Conservation (phyloP, 1,139 yeast genomes). For the Candida tropicalis region DNA sequence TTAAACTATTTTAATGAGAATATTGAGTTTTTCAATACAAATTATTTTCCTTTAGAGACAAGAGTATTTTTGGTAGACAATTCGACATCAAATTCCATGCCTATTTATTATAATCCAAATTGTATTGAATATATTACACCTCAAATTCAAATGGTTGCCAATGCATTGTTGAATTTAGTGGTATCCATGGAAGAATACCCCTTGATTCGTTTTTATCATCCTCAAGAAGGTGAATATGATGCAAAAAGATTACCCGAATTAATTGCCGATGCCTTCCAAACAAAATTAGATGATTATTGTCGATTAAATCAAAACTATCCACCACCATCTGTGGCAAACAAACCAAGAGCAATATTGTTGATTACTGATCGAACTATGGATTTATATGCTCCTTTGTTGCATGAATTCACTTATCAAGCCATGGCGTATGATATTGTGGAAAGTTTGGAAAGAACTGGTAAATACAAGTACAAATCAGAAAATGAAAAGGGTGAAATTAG, state of each 20-base stretch:
- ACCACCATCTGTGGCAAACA: conserved; percentile 54
- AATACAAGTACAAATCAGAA: conserved; percentile 64
- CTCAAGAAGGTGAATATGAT: conserved; percentile 47
- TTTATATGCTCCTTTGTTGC: conserved; percentile 79
- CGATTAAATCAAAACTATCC: conserved; percentile 66
- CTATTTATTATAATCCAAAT: conserved; percentile 68
- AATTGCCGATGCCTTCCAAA: conserved; percentile 74
- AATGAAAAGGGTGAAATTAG: conserved; percentile 57
- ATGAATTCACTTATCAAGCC: conserved; percentile 93
- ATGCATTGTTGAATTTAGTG: conserved; percentile 68
- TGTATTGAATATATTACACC: conserved; percentile 64
- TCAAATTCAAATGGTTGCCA: conserved; percentile 62
- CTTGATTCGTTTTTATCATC: conserved; percentile 69
- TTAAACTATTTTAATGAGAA: conserved; percentile 32
- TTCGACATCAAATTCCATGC: conserved; percentile 58
- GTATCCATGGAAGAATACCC: conserved; percentile 88
- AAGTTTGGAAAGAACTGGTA: conserved; percentile 51
- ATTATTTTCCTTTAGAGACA: conserved; percentile 39
- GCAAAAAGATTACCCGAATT: conserved; percentile 71
- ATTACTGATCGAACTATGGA: conserved; percentile 86
- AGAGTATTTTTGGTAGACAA: conserved; percentile 43
- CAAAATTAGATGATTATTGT: conserved; percentile 73
- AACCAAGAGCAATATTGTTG: conserved; percentile 74
- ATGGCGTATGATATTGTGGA: conserved; percentile 79
- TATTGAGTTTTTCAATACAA: conserved; percentile 30